Evolutionary conservation across 306 rosid species (phyloP), one percentile per base, ranked within the genome.

Genomic region (Quercus ilex): DNA sequence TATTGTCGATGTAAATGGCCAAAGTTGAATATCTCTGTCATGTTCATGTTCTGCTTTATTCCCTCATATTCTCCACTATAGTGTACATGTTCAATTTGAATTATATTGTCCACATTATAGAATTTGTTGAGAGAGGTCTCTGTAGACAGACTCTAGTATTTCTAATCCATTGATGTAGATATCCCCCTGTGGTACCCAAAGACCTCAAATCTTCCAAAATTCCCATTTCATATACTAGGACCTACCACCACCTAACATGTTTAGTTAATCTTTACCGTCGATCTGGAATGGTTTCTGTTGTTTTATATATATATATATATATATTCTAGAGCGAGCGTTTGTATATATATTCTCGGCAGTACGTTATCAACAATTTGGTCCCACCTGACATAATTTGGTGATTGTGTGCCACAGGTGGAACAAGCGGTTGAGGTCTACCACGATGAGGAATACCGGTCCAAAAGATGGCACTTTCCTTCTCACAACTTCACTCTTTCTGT

Each of bases 401-500:
- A 59, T 74, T 68, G 68, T 83, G 83, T 55, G 79, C 69, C 77
- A 60, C 86, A 94, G 97, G 97, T 89, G 72, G 97, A 92, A 80
- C 70, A 63, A 82, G 93, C 88, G 4, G 76, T 87, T 65, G 97
- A 89, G 80, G 86, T 91, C 13, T 94, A 91, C 91, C 97, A 91
- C 30, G 98, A 94, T 18, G 81, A 92, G 83, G 96, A 90, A 53
- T 92, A 86, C 84, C 90, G 82, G 83, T 91, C 97, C 74, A 94
- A 88, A 80, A 85, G 59, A 79, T 94, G 97, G 97, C 82, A 55
- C 57, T 94, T 92, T 80, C 92, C 83, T 14, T 82, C 97, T 59
- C 79, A 89, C 88, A 94, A 92, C 88, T 89, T 90, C 87, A 91
- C 98, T 5, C 86, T 94, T 76, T 87, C 96, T 0, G 92, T 88